Base-by-base conservation (phyloP, 1,284 basidiomycete genomes). In the Ceratobasidium sp. region DNA sequence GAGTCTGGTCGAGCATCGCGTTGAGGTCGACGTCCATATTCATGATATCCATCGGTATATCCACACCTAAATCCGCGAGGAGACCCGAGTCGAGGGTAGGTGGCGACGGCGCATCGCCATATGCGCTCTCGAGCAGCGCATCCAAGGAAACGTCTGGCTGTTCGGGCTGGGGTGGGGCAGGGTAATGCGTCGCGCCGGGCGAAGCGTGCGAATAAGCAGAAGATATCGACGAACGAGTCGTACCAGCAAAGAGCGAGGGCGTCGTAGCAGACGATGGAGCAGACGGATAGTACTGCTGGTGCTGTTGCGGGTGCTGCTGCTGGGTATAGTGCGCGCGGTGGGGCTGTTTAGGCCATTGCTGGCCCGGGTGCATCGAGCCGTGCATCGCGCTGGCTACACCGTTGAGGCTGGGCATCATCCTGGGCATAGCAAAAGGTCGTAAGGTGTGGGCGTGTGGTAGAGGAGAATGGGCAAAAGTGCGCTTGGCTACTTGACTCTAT, bases 171-270 rank as follows among this genome's bases (percentile, higher is more conserved):
- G 69, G 54, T 5, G 54, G 69, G 4, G 69, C 69, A 10, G 69
- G 69, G 44, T 71, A 71, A 57, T 71, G 69, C 15, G 69, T 56
- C 20, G 54, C 56, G 15, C 56, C 69, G 2, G 69, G 69, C 69
- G 69, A 71, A 6, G 69, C 69, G 54, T 71, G 69, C n/a, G 69
- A 71, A 44, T 71, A 71, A 23, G 69, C 69, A 1, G 69, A 71
- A 0, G 69, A 71, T 9, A 71, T 71, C 6, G 69, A 71, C 9
- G 69, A 71, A 42, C 69, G 69, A 20, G 69, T 71, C 12, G 69
- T 71, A 0, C 69, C 69, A 3, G 56, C 69, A 50, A 71, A 71
- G 17, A 71, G 54, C 1, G 69, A 71, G n/a, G 69, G 56, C 15
- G 69, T 71, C 17, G 69, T 61, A 1, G 69, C 56, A 28, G 33